Evolutionary conservation across 2,329 filamentous ascomycete species (phyloP), one percentile per base, ranked within the genome.

Genomic region (Trichoderma sp.): DNA sequence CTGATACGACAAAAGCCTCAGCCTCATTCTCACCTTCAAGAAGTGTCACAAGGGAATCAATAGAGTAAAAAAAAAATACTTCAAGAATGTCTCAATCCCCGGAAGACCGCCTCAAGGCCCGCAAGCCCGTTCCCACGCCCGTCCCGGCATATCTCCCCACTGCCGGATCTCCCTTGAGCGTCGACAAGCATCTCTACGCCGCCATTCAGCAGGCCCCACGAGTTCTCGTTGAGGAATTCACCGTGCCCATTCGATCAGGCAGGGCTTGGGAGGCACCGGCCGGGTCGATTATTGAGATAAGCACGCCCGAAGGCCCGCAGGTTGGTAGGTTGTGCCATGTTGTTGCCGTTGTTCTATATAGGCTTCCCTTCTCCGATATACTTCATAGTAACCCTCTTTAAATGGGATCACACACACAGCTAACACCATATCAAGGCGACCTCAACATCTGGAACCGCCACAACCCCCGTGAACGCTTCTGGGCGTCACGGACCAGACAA

Each of bases 401-500:
- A 13, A 13, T 24, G 18, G 18, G 18, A 10, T 7, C 8, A 8
- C 4, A 43, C n/a, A 8, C 39, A 0, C n/a, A 49, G 26, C 39
- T 60, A 46, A 63, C 59, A n/a, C n/a, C n/a, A n/a, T n/a, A n/a
- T n/a, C n/a, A 66, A 80, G 91, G 92, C 66, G 93, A 96, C 74
- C 81, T 96, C 21, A 96, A 96, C 77, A 85, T 96, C 74, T 96
- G 91, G 91, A 92, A 91, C 74, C 83, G 85, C 5, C 81, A 89
- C 71, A 94, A 96, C 77, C 90, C 92, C 0, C 87, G 91, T 16
- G 93, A 96, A 77, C 85, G 89, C 52, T 93, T 96, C 82, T 96
- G 92, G 93, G 92, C 93, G 1, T 84, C 88, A 1, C 86, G 93
- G 46, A 96, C 92, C 14, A 86, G 90, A 69, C 92, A 96, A 77